These are phyloP conservation scores for Sphaerulina musiva DNA, from an alignment of 2,329 filamentous ascomycete genomes.

Conservation along the genomic window DNA sequence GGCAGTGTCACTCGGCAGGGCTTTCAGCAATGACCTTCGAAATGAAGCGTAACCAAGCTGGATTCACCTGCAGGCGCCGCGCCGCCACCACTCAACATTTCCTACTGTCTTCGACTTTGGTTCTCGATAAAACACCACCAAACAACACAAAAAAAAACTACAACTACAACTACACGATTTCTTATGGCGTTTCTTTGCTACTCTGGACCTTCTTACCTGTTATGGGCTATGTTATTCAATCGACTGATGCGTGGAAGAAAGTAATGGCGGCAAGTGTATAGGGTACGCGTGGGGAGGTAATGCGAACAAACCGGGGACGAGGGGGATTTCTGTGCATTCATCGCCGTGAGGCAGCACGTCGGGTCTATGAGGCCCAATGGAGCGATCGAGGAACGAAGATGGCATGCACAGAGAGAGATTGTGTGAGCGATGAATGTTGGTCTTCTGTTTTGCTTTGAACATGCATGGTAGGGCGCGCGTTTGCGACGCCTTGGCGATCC, in stretches of 20 bases:
- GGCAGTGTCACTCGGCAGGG: conserved; percentile 39
- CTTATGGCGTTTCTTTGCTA: conserved; percentile 11
- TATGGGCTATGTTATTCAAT: not conserved
- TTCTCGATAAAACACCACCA: not conserved
- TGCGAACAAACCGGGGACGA: not conserved
- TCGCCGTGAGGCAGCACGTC: not conserved
- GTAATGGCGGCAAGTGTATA: not conserved
- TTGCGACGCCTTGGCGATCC: not conserved
- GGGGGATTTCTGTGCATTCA: not conserved
- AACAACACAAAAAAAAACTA: conserved; percentile 1
- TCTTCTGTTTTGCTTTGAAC: not conserved
- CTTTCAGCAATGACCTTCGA: conserved; percentile 27
- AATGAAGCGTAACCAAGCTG: conserved; percentile 12
- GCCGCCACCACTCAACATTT: conserved; percentile 13
- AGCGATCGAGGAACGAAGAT: not conserved
- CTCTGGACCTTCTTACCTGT: not conserved
- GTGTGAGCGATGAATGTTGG: not conserved
- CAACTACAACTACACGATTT: conserved; percentile 10
- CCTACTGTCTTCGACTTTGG: not conserved
- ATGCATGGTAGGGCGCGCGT: too few species aligned
- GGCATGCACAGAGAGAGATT: not conserved
- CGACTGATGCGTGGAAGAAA: not conserved
- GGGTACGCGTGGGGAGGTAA: not conserved
- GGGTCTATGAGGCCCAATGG: not conserved
- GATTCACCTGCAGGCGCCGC: conserved; percentile 22